Evolutionary conservation across 768 basidiomycete genomes (phyloP).

Genomic region (Phaeotremella fagi): DNA sequence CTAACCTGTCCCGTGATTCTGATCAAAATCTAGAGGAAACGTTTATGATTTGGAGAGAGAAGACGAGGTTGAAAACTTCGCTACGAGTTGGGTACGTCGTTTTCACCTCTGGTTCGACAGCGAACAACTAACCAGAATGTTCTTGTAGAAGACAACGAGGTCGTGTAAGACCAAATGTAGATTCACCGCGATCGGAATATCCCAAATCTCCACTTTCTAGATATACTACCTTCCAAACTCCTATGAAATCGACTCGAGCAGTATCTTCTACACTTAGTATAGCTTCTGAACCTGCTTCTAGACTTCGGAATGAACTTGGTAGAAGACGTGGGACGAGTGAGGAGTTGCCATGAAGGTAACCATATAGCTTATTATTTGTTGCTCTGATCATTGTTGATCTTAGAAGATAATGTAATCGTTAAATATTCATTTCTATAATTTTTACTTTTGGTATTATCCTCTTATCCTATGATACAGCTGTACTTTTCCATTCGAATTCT

Average conservation of each 20-base stretch:
- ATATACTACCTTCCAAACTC: slow-evolving; percentile 1
- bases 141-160: slow-evolving; percentile 12
- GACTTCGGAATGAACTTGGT: slow-evolving; percentile 17
- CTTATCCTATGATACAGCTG: too few relatives aligned
- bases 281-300: slow-evolving; percentile 34
- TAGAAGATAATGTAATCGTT: not conserved
- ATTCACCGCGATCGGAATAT: not conserved
- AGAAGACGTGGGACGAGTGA: slow-evolving; percentile 19
- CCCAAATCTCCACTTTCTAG: not conserved
- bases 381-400: not conserved
- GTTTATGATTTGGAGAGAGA: slow-evolving; percentile 17
- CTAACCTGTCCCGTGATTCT: not conserved
- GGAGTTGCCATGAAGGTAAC: slow-evolving; percentile 11
- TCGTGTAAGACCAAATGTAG: slow-evolving; percentile 7
- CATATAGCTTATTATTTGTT: too few relatives aligned
- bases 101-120: not conserved
- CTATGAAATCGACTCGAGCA: not conserved
- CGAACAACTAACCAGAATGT: too few relatives aligned
- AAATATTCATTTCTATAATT: not conserved
- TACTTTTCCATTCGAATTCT: too few relatives aligned
- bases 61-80: slow-evolving; percentile 4
- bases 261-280: slow-evolving; percentile 3
- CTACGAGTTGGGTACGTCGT: slow-evolving; percentile 8
- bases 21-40: slow-evolving; percentile 9
- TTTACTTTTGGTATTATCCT: too few relatives aligned